Conservation (phyloP, 2,329 filamentous ascomycete species). For the Cladosporium sp. region DNA sequence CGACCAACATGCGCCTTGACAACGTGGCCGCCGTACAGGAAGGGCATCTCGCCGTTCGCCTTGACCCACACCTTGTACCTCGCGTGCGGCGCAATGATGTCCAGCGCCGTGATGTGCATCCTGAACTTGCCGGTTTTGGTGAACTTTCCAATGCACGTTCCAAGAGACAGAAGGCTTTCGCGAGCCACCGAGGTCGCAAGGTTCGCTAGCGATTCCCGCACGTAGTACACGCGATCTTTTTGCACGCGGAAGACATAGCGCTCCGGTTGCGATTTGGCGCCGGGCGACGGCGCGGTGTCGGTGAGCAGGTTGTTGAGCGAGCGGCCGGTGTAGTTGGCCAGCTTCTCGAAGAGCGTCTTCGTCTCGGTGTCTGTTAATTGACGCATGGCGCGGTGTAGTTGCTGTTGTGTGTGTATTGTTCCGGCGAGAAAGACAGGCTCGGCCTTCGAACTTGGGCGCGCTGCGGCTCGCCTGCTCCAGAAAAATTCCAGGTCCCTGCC, state of each 20-base stretch:
- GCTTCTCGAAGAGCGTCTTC: conserved; percentile 79
- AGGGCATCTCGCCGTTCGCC: conserved; percentile 94
- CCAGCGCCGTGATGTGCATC: conserved; percentile 85
- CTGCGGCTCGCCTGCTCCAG: neutral
- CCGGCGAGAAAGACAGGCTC: neutral
- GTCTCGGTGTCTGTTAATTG: conserved; percentile 74
- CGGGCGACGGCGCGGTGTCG: conserved; percentile 39
- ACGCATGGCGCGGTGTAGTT: conserved; percentile 51
- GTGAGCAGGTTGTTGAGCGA: conserved; percentile 71
- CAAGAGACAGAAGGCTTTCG: conserved; percentile 77
- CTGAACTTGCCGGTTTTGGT: conserved; percentile 96
- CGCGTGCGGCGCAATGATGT: conserved; percentile 82
- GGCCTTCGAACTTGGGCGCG: conserved; percentile 2
- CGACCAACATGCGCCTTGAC: conserved; percentile 76
- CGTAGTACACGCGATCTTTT: conserved; percentile 82
- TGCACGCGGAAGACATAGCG: conserved; percentile 82
- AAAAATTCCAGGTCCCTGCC: neutral
- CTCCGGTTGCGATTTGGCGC: conserved; percentile 52
- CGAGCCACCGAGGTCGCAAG: conserved; percentile 79
- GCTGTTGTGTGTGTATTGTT: conserved; percentile 25
- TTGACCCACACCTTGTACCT: conserved; percentile 98
- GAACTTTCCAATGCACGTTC: conserved; percentile 88
- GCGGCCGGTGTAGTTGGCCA: conserved; percentile 86
- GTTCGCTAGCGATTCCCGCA: conserved; percentile 83
- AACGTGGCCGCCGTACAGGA: conserved; percentile 87